Evolutionary conservation across 345 rosid species (phyloP).

Genomic region (Mallotus nudiflorus): DNA sequence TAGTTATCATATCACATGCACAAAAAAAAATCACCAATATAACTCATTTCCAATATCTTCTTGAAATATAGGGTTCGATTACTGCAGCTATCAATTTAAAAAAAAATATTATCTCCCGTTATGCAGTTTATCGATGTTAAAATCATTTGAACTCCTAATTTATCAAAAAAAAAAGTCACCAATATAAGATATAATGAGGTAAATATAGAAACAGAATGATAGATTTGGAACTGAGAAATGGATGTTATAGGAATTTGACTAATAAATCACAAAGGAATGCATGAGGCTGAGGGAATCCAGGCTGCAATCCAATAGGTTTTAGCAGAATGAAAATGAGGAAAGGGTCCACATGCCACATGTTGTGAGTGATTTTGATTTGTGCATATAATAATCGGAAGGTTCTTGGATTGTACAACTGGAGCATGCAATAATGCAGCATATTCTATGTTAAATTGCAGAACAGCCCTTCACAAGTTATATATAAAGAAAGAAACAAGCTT

Average conservation of each 20-base stretch:
- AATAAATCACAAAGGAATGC: conserved; percentile 26
- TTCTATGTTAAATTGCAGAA: neutral
- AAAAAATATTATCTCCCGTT: no score
- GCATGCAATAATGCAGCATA: conserved; percentile 10
- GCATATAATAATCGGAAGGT: conserved; percentile 22
- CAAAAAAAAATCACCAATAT: conserved; percentile 7
- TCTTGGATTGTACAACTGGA: conserved; percentile 42
- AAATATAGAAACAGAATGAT: neutral
- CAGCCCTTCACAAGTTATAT: neutral
- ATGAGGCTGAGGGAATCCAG: conserved; percentile 53
- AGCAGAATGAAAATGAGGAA: conserved; percentile 14
- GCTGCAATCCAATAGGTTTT: conserved; percentile 49
- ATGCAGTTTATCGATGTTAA: no score
- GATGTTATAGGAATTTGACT: conserved; percentile 29
- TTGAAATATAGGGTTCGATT: no score
- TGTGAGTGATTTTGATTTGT: conserved; percentile 21
- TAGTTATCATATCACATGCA: neutral
- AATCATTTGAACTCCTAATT: no score
- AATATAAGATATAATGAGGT: neutral
- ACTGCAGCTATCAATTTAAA: no score
- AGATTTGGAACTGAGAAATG: conserved; percentile 10
- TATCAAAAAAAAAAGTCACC: no score
- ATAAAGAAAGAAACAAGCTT: neutral
- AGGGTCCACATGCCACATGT: conserved; percentile 25
- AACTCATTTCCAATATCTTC: no score